phyloP scores from a whole-genome alignment of 768 basidiomycete genomes.

The Termitomyces sp. region DNA sequence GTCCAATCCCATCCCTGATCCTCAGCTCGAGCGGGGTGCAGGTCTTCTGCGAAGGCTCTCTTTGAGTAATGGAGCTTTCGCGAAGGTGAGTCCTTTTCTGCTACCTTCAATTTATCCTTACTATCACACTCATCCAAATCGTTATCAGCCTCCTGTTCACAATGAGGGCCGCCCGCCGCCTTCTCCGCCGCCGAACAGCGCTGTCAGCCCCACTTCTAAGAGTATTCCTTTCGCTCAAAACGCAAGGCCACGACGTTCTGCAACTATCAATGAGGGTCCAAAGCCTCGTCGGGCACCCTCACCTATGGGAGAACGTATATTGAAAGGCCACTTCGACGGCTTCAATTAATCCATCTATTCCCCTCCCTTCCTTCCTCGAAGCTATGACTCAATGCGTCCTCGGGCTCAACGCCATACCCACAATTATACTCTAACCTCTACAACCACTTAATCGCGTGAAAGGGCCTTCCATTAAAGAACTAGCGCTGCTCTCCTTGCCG shows the following conservation, averaged over 20 bases:
- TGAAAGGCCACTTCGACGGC: conserved; percentile 89
- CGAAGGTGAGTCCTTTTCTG: conserved; percentile 42
- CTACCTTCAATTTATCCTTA: neutral
- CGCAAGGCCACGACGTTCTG: conserved; percentile 50
- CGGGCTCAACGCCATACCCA: conserved; percentile 34
- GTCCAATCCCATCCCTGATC: conserved; percentile 36
- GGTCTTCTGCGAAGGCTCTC: conserved; percentile 75
- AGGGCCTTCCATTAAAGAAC: neutral
- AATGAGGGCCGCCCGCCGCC: conserved; percentile 29
- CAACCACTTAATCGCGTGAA: conserved; percentile 7
- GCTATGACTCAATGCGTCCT: neutral
- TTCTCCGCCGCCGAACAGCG: conserved; percentile 49
- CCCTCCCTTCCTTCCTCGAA: conserved; percentile 8
- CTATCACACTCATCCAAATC: conserved; percentile 11
- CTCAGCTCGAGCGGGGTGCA: conserved; percentile 60
- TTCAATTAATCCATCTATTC: conserved; percentile 54
- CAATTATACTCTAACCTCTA: conserved; percentile 28
- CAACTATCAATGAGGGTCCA: conserved; percentile 48
- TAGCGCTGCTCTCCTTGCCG: neutral
- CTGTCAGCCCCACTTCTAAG: conserved; percentile 35
- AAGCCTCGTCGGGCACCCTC: conserved; percentile 69
- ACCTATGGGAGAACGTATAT: conserved; percentile 87
- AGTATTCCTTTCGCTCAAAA: conserved; percentile 24
- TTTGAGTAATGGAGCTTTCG: conserved; percentile 52
- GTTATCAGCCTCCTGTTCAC: conserved; percentile 22